Evolutionary conservation across 2,329 filamentous ascomycete species (phyloP).

Genomic region (Pseudogymnoascus sp.): DNA sequence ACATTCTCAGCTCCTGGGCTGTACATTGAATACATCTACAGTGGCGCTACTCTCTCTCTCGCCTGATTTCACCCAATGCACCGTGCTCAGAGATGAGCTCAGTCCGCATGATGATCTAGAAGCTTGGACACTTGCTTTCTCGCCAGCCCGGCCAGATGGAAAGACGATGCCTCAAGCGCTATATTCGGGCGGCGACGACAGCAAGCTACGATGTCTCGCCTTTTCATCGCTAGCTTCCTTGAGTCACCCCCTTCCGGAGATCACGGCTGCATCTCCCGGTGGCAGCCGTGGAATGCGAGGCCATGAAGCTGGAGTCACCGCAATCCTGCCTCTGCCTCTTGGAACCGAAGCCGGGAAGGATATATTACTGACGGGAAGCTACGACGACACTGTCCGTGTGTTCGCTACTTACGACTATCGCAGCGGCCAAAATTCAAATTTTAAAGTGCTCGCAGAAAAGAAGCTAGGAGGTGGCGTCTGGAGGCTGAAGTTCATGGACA

Average conservation of each 20-base stretch:
- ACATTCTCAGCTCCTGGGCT: slow-evolving; percentile 49
- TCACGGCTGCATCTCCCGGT: not conserved
- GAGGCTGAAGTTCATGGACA: slow-evolving; percentile 62
- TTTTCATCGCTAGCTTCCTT: not conserved
- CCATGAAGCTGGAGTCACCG: slow-evolving; percentile 80
- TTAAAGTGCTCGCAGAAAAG: slow-evolving; percentile 53
- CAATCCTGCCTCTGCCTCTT: slow-evolving; percentile 65
- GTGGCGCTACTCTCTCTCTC: slow-evolving; percentile 47
- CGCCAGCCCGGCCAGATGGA: slow-evolving; percentile 27
- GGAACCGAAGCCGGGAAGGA: slow-evolving; percentile 39
- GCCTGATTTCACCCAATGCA: slow-evolving; percentile 10
- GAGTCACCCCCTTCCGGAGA: slow-evolving; percentile 12
- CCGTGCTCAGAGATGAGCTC: slow-evolving; percentile 18
- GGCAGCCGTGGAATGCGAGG: slow-evolving; percentile 36
- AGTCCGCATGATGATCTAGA: slow-evolving; percentile 43
- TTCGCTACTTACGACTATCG: slow-evolving; percentile 45
- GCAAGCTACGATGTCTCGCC: slow-evolving; percentile 17
- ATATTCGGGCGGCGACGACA: slow-evolving; percentile 71
- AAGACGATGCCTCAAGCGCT: not conserved
- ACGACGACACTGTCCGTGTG: slow-evolving; percentile 77
- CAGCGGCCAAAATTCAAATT: slow-evolving; percentile 32
- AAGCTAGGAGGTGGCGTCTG: slow-evolving; percentile 77
- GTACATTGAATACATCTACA: slow-evolving; percentile 64
- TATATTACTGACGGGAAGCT: slow-evolving; percentile 78
- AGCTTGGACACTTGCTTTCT: slow-evolving; percentile 68